These are phyloP conservation scores for Piper longum DNA, from an alignment of 164 flowering plant genomes.

Conservation along the genomic window DNA sequence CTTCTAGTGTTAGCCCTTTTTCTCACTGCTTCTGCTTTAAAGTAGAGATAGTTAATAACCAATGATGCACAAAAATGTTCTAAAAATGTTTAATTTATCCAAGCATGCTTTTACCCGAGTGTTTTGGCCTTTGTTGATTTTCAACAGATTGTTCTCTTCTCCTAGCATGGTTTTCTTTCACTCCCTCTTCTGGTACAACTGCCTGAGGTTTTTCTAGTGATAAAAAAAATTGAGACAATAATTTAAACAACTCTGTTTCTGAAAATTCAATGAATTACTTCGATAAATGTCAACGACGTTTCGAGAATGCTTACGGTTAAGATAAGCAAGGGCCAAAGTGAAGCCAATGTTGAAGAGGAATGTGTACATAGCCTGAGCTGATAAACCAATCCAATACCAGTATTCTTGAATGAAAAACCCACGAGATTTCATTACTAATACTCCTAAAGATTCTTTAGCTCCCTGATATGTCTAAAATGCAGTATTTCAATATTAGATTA, in stretches of 20 bases:
- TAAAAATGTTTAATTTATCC: background rate
- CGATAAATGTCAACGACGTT: background rate
- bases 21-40: background rate
- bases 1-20: background rate
- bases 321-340: conserved; percentile 19
- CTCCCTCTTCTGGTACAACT: background rate
- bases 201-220: conserved; percentile 3
- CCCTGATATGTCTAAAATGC: background rate
- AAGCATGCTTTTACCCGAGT: background rate
- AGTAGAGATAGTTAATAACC: background rate
- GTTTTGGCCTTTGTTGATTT: background rate
- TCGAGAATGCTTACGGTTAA: conserved; percentile 18
- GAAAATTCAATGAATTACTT: conserved; percentile 6
- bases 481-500: background rate
- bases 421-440: conserved; percentile 13
- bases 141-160: background rate
- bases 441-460: conserved; percentile 13
- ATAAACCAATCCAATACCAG: conserved; percentile 32
- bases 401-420: conserved; percentile 19
- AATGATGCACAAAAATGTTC: background rate
- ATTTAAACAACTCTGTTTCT: background rate
- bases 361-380: conserved; percentile 17
- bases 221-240: background rate
- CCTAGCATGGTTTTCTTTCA: conserved; percentile 1
- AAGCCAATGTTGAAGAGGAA: conserved; percentile 17